Percentiles rank a stretch among this genome's conserved stretches.
phyloP scores from a whole-genome alignment of 768 basidiomycete genomes.

The Mycena haematopus region DNA sequence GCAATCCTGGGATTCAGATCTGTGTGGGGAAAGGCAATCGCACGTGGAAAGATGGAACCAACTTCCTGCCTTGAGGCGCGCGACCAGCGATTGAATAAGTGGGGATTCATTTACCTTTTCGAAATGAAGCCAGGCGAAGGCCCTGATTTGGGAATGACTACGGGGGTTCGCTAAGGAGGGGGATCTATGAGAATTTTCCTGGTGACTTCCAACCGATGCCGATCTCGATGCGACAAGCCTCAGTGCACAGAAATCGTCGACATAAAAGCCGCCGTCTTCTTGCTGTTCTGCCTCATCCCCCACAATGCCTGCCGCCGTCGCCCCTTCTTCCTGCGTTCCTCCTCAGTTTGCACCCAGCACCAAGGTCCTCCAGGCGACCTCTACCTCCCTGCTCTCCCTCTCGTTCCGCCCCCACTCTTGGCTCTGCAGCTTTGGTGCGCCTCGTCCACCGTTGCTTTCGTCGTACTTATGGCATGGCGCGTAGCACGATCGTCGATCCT shows the following conservation, averaged over 20 bases:
- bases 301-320: constrained; percentile 46
- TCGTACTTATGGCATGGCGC: constrained; percentile 1
- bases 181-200: constrained; percentile 27
- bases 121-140: constrained; percentile 32
- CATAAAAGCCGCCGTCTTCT: constrained; percentile 43
- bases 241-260: constrained; percentile 37
- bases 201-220: constrained; percentile 24
- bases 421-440: constrained; percentile 56
- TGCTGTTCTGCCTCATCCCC: constrained; percentile 35
- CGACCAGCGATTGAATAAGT: constrained; percentile 31
- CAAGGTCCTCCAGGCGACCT: constrained; percentile 50
- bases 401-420: constrained; percentile 54
- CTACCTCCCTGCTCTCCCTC: constrained; percentile 50
- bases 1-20: constrained; percentile 23
- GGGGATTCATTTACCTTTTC: constrained; percentile 33
- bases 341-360: constrained; percentile 48
- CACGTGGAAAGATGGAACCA: constrained; percentile 29
- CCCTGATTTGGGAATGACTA: constrained; percentile 31
- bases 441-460: constrained; percentile 15
- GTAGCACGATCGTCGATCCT: constrained; percentile 68
- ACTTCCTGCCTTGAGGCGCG: constrained; percentile 33
- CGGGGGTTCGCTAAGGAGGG: constrained; percentile 19
- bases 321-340: constrained; percentile 45
- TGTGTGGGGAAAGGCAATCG: constrained; percentile 23
- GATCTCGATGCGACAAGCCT: constrained; percentile 48